Evolutionary conservation across 2,329 filamentous ascomycete species (phyloP).

Genomic region (Alternaria conjuncta): DNA sequence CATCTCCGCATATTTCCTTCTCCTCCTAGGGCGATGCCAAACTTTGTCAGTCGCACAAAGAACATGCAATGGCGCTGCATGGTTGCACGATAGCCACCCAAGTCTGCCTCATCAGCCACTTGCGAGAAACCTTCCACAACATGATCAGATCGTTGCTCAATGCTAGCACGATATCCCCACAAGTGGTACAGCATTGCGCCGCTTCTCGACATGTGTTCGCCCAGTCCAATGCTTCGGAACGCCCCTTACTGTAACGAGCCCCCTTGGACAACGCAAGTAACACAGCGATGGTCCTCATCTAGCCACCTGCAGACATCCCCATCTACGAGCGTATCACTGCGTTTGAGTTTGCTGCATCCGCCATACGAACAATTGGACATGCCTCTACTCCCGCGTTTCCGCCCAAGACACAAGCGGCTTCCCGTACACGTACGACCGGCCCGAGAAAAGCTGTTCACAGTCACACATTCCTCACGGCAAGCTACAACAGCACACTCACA

Average conservation of each 20-base stretch:
- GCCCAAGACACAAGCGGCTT: slow-evolving; percentile 10
- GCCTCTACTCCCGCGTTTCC: not conserved
- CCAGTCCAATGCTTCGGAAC: slow-evolving; percentile 12
- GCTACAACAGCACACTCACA: slow-evolving; percentile 3
- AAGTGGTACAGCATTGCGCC: slow-evolving; percentile 34
- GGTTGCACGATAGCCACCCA: slow-evolving; percentile 16
- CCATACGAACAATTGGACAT: slow-evolving; percentile 9
- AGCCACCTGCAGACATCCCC: slow-evolving; percentile 12
- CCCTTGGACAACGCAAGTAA: slow-evolving; percentile 6
- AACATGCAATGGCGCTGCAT: slow-evolving; percentile 16
- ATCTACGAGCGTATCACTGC: slow-evolving; percentile 12
- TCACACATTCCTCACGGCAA: slow-evolving; percentile 1
- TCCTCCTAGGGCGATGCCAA: slow-evolving; percentile 12
- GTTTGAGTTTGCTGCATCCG: slow-evolving; percentile 15
- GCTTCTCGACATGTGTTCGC: slow-evolving; percentile 31
- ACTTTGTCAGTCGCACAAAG: slow-evolving; percentile 9
- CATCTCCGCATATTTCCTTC: slow-evolving; percentile 22
- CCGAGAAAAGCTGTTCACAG: slow-evolving; percentile 4
- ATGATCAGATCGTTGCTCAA: slow-evolving; percentile 18
- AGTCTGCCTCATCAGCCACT: slow-evolving; percentile 15
- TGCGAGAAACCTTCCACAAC: slow-evolving; percentile 28
- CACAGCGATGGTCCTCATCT: slow-evolving; percentile 5
- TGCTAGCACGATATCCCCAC: slow-evolving; percentile 32
- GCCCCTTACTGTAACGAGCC: slow-evolving; percentile 14
- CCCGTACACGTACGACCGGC: slow-evolving; percentile 15